Conservation (phyloP, 345 rosid species). For the Camelina neglecta region DNA sequence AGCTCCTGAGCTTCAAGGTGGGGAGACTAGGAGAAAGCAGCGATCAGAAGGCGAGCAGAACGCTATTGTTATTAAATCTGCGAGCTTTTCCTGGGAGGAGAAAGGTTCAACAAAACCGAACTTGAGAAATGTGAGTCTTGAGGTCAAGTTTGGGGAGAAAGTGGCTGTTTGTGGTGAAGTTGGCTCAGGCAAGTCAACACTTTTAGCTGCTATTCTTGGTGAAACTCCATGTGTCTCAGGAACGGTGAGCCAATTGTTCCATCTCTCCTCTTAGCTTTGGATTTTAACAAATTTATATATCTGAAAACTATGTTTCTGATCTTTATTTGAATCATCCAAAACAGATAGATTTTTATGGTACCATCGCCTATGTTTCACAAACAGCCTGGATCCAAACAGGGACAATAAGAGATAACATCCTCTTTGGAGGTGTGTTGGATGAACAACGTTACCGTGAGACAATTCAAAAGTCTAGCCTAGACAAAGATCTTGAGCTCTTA, state of each 20-base stretch:
- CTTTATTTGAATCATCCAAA: slow-evolving; percentile 21
- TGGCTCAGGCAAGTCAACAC: slow-evolving; percentile 96
- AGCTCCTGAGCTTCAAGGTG: slow-evolving; percentile 84
- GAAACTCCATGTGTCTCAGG: slow-evolving; percentile 75
- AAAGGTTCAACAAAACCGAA: slow-evolving; percentile 54
- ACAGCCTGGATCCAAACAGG: slow-evolving; percentile 98
- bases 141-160: slow-evolving; percentile 67
- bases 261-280: neutral
- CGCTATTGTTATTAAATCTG: slow-evolving; percentile 60
- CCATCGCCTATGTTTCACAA: slow-evolving; percentile 90
- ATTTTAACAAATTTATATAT: neutral
- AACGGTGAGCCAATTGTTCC: slow-evolving; percentile 54
- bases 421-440: slow-evolving; percentile 83
- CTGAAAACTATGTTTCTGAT: slow-evolving; percentile 2
- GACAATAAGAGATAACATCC: slow-evolving; percentile 76
- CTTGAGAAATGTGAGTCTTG: slow-evolving; percentile 63
- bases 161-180: slow-evolving; percentile 96
- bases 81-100: slow-evolving; percentile 85
- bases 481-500: slow-evolving; percentile 86
- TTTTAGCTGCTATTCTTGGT: slow-evolving; percentile 88
- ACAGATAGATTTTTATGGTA: slow-evolving; percentile 80
- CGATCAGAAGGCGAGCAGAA: slow-evolving; percentile 30
- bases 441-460: slow-evolving; percentile 71
- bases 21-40: slow-evolving; percentile 49
- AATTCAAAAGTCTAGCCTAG: slow-evolving; percentile 73